Evolutionary conservation across 257 asterid species (phyloP).

Genomic region (Perilla frutescens): DNA sequence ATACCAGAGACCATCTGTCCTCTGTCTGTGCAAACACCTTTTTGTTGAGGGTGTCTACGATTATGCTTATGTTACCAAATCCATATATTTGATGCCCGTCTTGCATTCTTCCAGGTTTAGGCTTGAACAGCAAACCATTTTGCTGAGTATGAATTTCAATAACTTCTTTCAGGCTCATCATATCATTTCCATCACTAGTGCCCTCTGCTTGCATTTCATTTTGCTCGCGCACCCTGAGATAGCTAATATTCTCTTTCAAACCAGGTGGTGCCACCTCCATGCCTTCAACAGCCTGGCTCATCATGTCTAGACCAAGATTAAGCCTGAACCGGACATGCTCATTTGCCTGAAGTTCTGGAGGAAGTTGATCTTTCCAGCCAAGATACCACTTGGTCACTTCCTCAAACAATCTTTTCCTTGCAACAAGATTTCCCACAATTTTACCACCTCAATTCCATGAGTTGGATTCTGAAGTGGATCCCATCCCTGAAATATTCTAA

Average conservation of each 20-base stretch:
- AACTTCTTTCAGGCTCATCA: too few species aligned
- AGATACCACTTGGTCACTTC: constrained; percentile 80
- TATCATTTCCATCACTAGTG: too few species aligned
- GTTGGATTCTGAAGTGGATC: constrained; percentile 31
- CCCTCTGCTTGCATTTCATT: too few species aligned
- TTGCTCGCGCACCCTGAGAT: too few species aligned
- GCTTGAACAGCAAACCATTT: constrained; percentile 33
- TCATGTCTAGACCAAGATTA: background rate
- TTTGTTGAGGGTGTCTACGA: constrained; percentile 71
- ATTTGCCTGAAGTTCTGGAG: constrained; percentile 74
- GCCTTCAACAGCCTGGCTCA: too few species aligned
- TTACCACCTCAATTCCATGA: too few species aligned
- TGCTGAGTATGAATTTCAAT: too few species aligned
- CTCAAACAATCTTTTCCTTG: constrained; percentile 51
- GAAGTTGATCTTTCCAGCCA: constrained; percentile 86
- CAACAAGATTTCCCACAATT: too few species aligned
- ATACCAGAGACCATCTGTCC: constrained; percentile 68
- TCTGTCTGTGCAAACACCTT: constrained; percentile 74
- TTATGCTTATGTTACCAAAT: constrained; percentile 76
- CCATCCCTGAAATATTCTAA: constrained; percentile 91
- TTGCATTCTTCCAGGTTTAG: constrained; percentile 82
- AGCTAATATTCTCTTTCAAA: too few species aligned
- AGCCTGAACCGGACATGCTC: constrained; percentile 71
- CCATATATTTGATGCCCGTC: constrained; percentile 89
- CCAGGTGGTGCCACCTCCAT: too few species aligned